Evolutionary conservation across 2,329 filamentous ascomycete genomes (phyloP).

Genomic region (Aureobasidium uvarum): DNA sequence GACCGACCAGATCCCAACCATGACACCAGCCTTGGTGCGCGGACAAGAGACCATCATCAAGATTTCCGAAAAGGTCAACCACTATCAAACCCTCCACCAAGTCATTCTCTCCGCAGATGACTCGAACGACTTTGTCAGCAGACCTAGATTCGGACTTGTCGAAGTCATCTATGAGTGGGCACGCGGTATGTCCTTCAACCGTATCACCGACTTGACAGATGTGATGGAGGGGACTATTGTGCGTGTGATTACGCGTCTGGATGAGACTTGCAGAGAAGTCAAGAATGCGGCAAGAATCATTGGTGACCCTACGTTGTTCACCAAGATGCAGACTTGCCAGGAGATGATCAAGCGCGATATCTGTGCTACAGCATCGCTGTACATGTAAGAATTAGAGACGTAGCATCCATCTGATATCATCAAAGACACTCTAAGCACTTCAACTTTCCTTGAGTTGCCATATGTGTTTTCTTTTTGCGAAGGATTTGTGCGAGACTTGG

Average conservation of each 20-base stretch:
- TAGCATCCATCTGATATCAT: neutral
- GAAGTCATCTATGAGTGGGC: constrained; percentile 99
- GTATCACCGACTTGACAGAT: constrained; percentile 93
- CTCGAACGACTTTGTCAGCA: constrained; percentile 84
- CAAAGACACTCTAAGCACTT: neutral
- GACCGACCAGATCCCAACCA: constrained; percentile 73
- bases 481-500: too few species aligned
- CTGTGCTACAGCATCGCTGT: constrained; percentile 82
- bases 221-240: constrained; percentile 98
- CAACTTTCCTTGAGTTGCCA: neutral
- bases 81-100: constrained; percentile 83
- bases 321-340: constrained; percentile 96
- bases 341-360: constrained; percentile 98
- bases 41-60: constrained; percentile 83
- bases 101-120: constrained; percentile 89
- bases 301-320: constrained; percentile 86
- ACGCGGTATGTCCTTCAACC: constrained; percentile 95
- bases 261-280: constrained; percentile 95
- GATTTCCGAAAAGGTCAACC: constrained; percentile 90
- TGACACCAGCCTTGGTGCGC: constrained; percentile 77
- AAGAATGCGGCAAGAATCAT: constrained; percentile 96
- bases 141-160: constrained; percentile 86
- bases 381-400: constrained; percentile 60
- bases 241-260: constrained; percentile 84
- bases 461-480: neutral